These are phyloP conservation scores for Taphrina flavorubra DNA, from an alignment of 1,139 yeast species.

Conservation along the genomic window DNA sequence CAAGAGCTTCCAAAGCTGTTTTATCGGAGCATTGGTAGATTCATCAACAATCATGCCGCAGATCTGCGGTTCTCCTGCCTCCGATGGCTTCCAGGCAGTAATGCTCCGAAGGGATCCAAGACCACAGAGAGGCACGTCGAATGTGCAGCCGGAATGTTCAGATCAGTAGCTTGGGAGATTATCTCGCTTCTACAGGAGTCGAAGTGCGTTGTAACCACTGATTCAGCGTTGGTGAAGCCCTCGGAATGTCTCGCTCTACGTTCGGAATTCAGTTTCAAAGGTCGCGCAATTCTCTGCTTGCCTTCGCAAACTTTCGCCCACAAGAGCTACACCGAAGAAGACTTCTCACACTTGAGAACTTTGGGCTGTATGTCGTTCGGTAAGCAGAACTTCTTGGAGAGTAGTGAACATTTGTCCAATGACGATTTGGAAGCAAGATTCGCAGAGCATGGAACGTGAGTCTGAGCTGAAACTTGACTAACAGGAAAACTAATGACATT, in stretches of 20 bases:
- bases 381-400: background rate
- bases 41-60: background rate
- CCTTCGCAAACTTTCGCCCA: background rate
- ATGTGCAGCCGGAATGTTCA: background rate
- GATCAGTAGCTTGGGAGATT: background rate
- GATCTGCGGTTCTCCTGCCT: slow-evolving; percentile 2
- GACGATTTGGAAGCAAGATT: background rate
- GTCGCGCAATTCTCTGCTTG: slow-evolving; percentile 3
- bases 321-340: slow-evolving; percentile 7
- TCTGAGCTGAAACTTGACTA: background rate
- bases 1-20: background rate
- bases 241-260: slow-evolving; percentile 5
- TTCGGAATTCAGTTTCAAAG: slow-evolving; percentile 10
- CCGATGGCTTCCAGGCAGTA: slow-evolving; percentile 1
- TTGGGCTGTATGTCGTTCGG: slow-evolving; percentile 7
- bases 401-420: background rate
- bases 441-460: slow-evolving; percentile 15
- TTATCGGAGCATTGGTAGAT: background rate
- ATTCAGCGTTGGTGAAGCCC: background rate
- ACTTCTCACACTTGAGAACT: slow-evolving; percentile 2
- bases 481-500: background rate
- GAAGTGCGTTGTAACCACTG: background rate
- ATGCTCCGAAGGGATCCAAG: slow-evolving; percentile 1
- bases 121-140: slow-evolving; percentile 7
- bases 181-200: background rate